A percentile compares a stretch with the other conserved stretches of the same genome.
Evolutionary conservation across 805 yeast genomes (phyloP).

Genomic region (Wickerhamomyces sydowiorum): DNA sequence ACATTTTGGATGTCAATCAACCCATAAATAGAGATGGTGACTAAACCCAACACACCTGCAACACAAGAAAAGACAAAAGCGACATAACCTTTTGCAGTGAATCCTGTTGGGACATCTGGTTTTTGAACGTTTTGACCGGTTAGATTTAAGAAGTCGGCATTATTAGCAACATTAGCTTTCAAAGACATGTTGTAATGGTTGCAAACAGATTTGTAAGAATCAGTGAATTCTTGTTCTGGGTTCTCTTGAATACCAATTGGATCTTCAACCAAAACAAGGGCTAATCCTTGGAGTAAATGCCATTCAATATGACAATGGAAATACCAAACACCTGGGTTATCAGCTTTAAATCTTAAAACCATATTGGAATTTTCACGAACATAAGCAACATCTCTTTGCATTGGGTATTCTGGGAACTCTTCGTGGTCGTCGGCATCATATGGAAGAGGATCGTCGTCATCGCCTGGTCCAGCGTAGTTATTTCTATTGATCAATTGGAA

Average conservation of each 20-base stretch:
- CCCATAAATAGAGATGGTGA: conserved; percentile 77
- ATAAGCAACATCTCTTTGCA: conserved; percentile 64
- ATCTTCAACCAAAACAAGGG: conserved; percentile 60
- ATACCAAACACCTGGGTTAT: conserved; percentile 91
- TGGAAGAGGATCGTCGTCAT: conserved; percentile 14
- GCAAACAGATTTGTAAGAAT: conserved; percentile 48
- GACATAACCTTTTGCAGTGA: conserved; percentile 92
- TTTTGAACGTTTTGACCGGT: conserved; percentile 70
- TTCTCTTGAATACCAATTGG: conserved; percentile 61
- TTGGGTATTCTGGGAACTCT: conserved; percentile 47
- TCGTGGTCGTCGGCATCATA: conserved; percentile 14
- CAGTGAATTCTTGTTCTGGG: conserved; percentile 51
- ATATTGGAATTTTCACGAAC: conserved; percentile 65
- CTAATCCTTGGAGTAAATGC: conserved; percentile 79
- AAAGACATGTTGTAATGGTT: too few species aligned
- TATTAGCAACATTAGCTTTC: conserved; percentile 89
- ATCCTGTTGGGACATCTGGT: conserved; percentile 70
- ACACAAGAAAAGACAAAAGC: conserved; percentile 88
- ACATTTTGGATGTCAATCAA: conserved; percentile 65
- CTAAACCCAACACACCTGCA: conserved; percentile 80
- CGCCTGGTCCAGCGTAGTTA: conserved; percentile 14
- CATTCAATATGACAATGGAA: conserved; percentile 90
- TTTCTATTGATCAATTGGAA: conserved; percentile 58
- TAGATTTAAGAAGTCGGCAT: conserved; percentile 60
- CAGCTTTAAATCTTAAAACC: conserved; percentile 66